These are phyloP conservation scores for Aureobasidium sp. DNA, from an alignment of 2,329 filamentous ascomycete genomes.

Conservation along the genomic window DNA sequence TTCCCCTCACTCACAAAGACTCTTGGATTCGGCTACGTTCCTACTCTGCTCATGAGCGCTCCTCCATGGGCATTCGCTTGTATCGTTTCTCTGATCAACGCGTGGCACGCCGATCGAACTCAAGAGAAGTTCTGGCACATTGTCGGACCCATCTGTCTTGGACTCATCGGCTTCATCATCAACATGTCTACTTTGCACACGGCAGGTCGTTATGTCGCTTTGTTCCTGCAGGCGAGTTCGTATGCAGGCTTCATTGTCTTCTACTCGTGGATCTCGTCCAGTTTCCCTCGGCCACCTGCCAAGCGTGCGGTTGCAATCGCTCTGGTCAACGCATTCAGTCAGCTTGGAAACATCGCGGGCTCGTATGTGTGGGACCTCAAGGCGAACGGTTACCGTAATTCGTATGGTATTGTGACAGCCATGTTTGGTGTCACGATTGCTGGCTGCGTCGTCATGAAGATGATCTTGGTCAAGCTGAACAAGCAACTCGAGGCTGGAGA, in stretches of 20 bases:
- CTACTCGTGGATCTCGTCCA: conserved; percentile 49
- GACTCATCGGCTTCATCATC: conserved; percentile 53
- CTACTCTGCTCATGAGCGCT: conserved; percentile 29
- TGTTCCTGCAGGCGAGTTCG: conserved; percentile 53
- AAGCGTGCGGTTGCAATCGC: conserved; percentile 27
- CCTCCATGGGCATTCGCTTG: conserved; percentile 31
- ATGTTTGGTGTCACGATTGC: conserved; percentile 57
- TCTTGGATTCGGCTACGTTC: conserved; percentile 32
- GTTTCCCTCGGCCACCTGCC: conserved; percentile 24
- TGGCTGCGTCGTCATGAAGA: conserved; percentile 34
- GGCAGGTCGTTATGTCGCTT: conserved; percentile 52
- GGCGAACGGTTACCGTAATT: conserved; percentile 56
- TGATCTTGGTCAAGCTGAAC: conserved; percentile 21
- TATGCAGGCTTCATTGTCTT: conserved; percentile 54
- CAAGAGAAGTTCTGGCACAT: conserved; percentile 51
- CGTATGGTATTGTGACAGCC: conserved; percentile 57
- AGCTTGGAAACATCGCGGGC: conserved; percentile 38
- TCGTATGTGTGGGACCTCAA: conserved; percentile 57
- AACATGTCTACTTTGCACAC: conserved; percentile 51
- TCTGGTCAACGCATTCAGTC: conserved; percentile 23
- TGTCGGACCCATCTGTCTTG: conserved; percentile 45
- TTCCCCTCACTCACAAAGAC: conserved; percentile 32
- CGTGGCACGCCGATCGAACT: conserved; percentile 24
- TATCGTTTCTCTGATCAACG: conserved; percentile 18
- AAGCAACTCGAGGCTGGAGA: conserved; percentile 23